Base-by-base conservation (phyloP, 2,329 filamentous ascomycete species). In the Alternaria conjuncta region DNA sequence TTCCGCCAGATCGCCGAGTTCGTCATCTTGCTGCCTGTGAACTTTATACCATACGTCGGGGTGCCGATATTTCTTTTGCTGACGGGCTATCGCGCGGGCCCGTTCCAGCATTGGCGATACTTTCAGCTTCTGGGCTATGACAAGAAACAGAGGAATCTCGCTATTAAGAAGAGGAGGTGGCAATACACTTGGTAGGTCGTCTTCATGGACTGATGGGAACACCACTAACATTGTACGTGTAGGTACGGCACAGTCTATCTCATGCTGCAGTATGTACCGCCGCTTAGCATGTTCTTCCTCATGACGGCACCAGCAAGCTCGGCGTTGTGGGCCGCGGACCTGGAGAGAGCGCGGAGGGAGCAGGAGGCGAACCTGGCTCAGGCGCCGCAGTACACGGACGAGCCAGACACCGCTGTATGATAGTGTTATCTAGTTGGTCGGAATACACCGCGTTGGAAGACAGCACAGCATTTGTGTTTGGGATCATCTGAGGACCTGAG, bases 151-250 rank as follows among this genome's bases (percentile, higher is more conserved):
- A 86, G 89, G 67, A 92, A 92, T 72, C 83, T 83, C 26, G 93
- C 92, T 71, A 87, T 95, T 26, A 86, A 85, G 63, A 84, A 84
- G 46, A 86, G 91, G 57, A 84, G 88, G 65, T 92, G 92, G 87
- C 92, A 96, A 63, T 98, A 97, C 77, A 90, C 93, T 13, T 97
- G 93, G 93, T 88, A n/a, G n/a, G n/a, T n/a, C n/a, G n/a, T n/a
- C n/a, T n/a, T n/a, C n/a, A n/a, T n/a, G n/a, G n/a, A n/a, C n/a
- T n/a, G n/a, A n/a, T n/a, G n/a, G n/a, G n/a, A n/a, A n/a, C n/a
- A n/a, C n/a, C n/a, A n/a, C n/a, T n/a, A n/a, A n/a, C n/a, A n/a
- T n/a, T n/a, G n/a, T n/a, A n/a, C n/a, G n/a, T n/a, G n/a, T n/a
- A n/a, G n/a, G n/a, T n/a, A n/a, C 75, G 96, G 96, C 15, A 93